phyloP scores from a whole-genome alignment of 192 early-diverging fungal genomes.

The Gamsiella multidivaricata region DNA sequence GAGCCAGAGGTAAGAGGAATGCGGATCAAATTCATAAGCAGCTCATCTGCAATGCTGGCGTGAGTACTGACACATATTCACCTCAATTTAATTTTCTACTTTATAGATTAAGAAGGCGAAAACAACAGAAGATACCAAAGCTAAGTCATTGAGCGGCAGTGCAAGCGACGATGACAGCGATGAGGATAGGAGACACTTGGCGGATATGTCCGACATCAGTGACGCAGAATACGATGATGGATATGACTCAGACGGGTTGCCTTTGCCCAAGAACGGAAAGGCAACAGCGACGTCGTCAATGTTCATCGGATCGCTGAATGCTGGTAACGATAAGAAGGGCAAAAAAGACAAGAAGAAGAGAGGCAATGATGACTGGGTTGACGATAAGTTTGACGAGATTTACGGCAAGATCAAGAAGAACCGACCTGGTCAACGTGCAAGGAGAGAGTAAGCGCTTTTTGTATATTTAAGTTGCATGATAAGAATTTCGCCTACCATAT shows the following conservation, averaged over 20 bases:
- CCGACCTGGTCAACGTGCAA: constrained; percentile 66
- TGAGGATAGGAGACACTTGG: constrained; percentile 3
- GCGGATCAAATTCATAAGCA: constrained; percentile 1
- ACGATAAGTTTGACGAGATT: constrained; percentile 61
- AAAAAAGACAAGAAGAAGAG: constrained; percentile 54
- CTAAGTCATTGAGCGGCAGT: constrained; percentile 33
- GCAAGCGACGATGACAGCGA: constrained; percentile 29
- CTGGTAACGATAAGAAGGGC: constrained; percentile 36
- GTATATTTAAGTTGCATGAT: background rate
- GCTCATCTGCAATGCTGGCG: no score
- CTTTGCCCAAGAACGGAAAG: constrained; percentile 25
- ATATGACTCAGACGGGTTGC: constrained; percentile 50
- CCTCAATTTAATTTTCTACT: background rate
- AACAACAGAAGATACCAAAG: constrained; percentile 38
- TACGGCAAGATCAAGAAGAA: constrained; percentile 64
- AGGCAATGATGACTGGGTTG: constrained; percentile 49
- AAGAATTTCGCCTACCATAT: no score
- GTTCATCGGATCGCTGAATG: constrained; percentile 50
- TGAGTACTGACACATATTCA: background rate
- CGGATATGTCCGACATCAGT: constrained; percentile 32
- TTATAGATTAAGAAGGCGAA: constrained; percentile 29
- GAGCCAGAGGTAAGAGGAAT: constrained; percentile 8
- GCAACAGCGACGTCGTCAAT: constrained; percentile 27
- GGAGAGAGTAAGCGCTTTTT: constrained; percentile 51
- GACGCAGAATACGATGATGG: constrained; percentile 39